phyloP scores from a whole-genome alignment of 306 rosid species.

The Neltuma alba region DNA sequence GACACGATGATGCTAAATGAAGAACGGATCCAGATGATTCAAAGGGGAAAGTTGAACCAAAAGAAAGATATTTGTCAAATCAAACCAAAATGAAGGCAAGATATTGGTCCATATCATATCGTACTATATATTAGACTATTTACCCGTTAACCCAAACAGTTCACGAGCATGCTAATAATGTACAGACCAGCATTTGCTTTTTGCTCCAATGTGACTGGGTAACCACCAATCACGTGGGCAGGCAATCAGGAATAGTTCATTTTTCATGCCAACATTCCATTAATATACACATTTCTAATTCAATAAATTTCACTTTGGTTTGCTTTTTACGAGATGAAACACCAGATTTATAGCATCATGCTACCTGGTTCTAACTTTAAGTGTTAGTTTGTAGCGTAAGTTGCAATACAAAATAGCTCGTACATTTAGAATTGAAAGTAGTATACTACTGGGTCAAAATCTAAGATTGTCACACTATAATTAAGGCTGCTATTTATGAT shows the following conservation, averaged over 20 bases:
- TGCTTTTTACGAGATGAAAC: no score
- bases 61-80: neutral
- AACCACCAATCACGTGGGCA: slow-evolving; percentile 2
- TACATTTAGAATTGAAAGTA: no score
- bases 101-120: neutral
- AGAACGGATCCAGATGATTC: neutral
- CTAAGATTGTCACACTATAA: neutral
- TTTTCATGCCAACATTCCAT: neutral
- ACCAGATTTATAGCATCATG: no score
- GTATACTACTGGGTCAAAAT: neutral
- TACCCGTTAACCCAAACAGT: neutral
- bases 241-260: neutral
- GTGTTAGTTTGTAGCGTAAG: no score
- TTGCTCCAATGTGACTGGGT: neutral
- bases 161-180: no score
- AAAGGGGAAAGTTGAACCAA: neutral
- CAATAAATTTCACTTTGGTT: neutral
- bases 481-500: neutral
- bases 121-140: no score
- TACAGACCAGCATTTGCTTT: neutral
- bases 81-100: neutral
- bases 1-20: neutral
- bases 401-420: no score
- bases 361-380: no score
- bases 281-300: neutral